phyloP scores from a whole-genome alignment of 106 monocot species.

The Dioscorea zingiberensis region DNA sequence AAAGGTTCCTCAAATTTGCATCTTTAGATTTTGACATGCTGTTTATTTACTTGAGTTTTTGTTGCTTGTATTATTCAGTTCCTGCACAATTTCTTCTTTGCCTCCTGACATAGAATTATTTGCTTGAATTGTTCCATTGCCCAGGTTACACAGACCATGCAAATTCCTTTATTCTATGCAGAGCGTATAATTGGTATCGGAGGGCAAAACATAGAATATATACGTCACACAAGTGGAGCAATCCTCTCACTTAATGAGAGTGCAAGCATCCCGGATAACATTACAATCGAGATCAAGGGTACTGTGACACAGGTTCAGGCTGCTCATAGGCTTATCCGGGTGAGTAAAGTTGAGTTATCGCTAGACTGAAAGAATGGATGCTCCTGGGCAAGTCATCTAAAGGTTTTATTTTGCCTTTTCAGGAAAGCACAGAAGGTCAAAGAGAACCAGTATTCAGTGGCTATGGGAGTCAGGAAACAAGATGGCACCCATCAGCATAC shows the following conservation, averaged over 20 bases:
- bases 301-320: conserved; percentile 25
- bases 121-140: background rate
- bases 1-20: background rate
- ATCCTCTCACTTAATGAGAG: conserved; percentile 34
- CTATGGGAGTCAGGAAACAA: background rate
- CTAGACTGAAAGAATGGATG: background rate
- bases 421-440: background rate
- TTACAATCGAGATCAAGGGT: conserved; percentile 43
- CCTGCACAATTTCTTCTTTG: background rate
- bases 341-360: background rate
- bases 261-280: conserved; percentile 34
- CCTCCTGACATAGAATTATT: background rate
- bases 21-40: background rate
- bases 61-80: background rate
- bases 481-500: too few species aligned
- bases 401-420: background rate
- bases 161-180: conserved; percentile 43
- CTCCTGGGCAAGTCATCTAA: background rate
- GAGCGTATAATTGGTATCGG: conserved; percentile 42
- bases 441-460: background rate
- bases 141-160: conserved; percentile 47
- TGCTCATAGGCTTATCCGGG: conserved; percentile 42
- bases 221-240: conserved; percentile 35
- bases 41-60: background rate
- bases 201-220: conserved; percentile 32